Conservation (phyloP, 108 stramenopile species). For the Epithemia pelagica region DNA sequence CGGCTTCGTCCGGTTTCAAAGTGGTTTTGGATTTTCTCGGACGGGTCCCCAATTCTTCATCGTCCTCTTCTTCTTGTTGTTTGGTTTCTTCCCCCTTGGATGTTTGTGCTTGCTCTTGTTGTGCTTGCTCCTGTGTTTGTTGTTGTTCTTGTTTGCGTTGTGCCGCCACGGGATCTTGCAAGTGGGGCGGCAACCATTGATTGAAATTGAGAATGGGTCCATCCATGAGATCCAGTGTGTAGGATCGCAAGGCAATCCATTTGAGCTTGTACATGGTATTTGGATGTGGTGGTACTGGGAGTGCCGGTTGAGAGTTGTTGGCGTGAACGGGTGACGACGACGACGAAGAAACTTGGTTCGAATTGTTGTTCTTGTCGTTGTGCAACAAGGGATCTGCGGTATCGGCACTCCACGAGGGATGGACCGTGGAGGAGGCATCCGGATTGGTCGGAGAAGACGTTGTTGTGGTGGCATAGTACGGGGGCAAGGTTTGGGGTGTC, state of each 20-base stretch:
- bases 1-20: neutral
- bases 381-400: neutral
- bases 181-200: neutral
- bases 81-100: neutral
- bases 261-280: constrained; percentile 6
- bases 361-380: too few relatives aligned
- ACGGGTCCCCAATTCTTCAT: neutral
- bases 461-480: too few relatives aligned
- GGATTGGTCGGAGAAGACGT: too few relatives aligned
- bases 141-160: neutral
- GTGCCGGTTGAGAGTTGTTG: neutral
- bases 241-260: constrained; percentile 25
- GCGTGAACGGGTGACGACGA: neutral
- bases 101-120: neutral
- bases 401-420: too few relatives aligned
- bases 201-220: constrained; percentile 16
- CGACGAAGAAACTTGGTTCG: too few relatives aligned
- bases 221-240: constrained; percentile 22
- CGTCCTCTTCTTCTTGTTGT: neutral
- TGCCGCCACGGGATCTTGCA: too few relatives aligned
- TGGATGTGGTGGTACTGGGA: neutral
- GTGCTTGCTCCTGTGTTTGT: neutral
- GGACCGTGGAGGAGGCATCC: too few relatives aligned
- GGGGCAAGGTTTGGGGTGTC: too few relatives aligned
- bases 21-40: too few relatives aligned